Conservation (phyloP, 1,284 basidiomycete genomes). For the Ceratobasidium sp. region DNA sequence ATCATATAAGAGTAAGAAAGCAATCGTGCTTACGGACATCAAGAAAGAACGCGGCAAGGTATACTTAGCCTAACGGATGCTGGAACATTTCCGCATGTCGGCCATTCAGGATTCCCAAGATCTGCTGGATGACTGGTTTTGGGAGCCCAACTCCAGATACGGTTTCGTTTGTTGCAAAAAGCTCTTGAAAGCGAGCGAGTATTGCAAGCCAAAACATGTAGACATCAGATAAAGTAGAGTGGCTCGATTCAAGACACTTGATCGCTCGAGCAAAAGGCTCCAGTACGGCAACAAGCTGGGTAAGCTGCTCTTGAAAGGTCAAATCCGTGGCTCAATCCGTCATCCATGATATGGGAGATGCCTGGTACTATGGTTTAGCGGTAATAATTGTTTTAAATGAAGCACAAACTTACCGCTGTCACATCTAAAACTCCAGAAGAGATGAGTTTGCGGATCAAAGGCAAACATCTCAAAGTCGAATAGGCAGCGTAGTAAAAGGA, state of each 20-base stretch:
- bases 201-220: constrained; percentile 46
- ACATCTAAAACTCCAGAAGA: constrained; percentile 3
- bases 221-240: constrained; percentile 34
- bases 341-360: constrained; percentile 25
- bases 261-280: constrained; percentile 42
- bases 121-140: constrained; percentile 17
- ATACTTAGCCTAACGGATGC: constrained; percentile 12
- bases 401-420: not conserved
- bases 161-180: constrained; percentile 31
- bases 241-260: constrained; percentile 43
- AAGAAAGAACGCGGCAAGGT: constrained; percentile 39
- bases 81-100: constrained; percentile 43
- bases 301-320: not conserved
- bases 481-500: constrained; percentile 50
- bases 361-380: not conserved
- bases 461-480: not conserved
- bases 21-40: constrained; percentile 13
- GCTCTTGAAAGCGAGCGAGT: constrained; percentile 14
- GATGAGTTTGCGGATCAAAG: not conserved
- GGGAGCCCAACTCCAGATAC: constrained; percentile 24
- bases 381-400: not conserved
- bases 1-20: not conserved
- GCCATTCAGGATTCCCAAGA: constrained; percentile 27
- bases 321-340: not conserved
- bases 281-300: constrained; percentile 26